Evolutionary conservation across 108 stramenopile genomes (phyloP).

Genomic region (Fragilariopsis cylindrus): DNA sequence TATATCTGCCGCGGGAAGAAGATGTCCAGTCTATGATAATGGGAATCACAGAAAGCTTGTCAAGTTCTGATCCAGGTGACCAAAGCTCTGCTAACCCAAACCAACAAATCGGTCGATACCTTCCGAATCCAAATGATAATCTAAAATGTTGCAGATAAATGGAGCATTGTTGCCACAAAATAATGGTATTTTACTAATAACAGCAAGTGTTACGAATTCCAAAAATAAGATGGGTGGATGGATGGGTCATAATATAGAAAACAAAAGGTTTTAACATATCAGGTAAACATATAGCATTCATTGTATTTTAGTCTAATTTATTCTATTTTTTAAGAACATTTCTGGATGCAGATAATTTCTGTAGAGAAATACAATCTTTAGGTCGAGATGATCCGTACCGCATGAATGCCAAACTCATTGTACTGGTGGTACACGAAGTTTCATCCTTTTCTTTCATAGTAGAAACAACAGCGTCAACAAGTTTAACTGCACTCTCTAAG

Average conservation of each 20-base stretch:
- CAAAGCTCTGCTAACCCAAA: neutral
- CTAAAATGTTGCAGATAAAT: neutral
- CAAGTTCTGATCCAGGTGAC: neutral
- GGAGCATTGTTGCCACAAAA: conserved; percentile 10
- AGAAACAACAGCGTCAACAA: neutral
- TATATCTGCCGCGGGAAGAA: conserved; percentile 4
- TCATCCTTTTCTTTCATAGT: neutral
- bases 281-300: neutral
- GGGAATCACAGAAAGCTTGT: neutral
- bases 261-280: neutral
- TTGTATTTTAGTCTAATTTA: neutral
- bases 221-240: neutral
- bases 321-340: neutral
- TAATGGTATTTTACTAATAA: neutral
- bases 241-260: no score
- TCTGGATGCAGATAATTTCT: neutral
- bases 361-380: neutral
- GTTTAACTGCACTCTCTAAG: conserved; percentile 3
- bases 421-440: neutral
- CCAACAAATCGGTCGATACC: neutral
- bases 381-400: neutral
- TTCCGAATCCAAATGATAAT: neutral
- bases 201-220: neutral
- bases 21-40: neutral
- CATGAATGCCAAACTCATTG: neutral